Base-by-base conservation (phyloP, 2,329 filamentous ascomycete species). In the Hymenoscyphus salicellus region DNA sequence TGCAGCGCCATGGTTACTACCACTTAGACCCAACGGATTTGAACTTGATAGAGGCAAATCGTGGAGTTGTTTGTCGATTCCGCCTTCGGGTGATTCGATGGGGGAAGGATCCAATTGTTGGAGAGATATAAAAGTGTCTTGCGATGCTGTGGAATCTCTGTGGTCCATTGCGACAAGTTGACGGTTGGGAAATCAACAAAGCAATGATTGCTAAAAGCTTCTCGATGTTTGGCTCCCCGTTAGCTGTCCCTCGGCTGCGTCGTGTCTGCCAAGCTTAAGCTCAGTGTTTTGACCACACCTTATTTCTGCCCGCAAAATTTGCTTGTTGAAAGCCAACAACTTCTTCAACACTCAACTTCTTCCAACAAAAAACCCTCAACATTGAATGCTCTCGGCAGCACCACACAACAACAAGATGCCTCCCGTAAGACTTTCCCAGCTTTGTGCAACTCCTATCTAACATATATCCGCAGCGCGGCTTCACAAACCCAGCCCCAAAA, bases 71-170 rank as follows among this genome's bases (percentile, higher is more conserved):
- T 75, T 72, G 33, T 73, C 71, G 75, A 80, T 84, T 63, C 83
- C 81, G 65, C 87, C 82, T 62, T 82, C 78, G 57, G 77, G 76
- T 20, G 75, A 82, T 62, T 88, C 89, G 55, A 96, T 91, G 0
- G 93, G 93, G 26, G 88, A 87, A 3, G 93, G 93, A 61, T 96
- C 93, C 67, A 97, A 81, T 74, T 94, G 87, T 60, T 89, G 83
- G 64, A 97, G 83, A 52, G 89, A 89, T 64, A 86, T 79, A 61
- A 88, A 78, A 43, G 86, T 86, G 72, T 83, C 82, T 66, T 80
- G 78, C 55, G 82, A 85, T 66, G 78, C 80, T 61, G 75, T 78
- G 36, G 81, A 75, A 30, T 77, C 75, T 63, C 73, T 72, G 38
- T 73, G 66, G 62, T 79, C 76, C 74, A 78, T 79, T 33, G 55